phyloP scores from a whole-genome alignment of 768 basidiomycete genomes.

The Hydnomerulius pinastri region DNA sequence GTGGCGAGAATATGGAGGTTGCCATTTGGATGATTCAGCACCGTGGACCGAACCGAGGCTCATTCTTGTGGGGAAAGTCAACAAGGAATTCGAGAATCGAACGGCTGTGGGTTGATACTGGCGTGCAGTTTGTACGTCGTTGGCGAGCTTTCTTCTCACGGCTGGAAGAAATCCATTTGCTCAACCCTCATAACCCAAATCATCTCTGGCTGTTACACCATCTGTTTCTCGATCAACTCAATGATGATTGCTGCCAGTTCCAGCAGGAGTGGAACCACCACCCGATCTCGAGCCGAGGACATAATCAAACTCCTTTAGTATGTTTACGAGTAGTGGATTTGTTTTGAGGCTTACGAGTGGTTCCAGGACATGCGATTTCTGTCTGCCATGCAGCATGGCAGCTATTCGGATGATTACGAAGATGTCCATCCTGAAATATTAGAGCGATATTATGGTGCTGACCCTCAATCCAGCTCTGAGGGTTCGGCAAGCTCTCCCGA shows the following conservation, averaged over 20 bases:
- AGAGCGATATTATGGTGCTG: background rate
- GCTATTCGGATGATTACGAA: background rate
- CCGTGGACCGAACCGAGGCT: conserved; percentile 20
- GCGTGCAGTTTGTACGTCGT: conserved; percentile 36
- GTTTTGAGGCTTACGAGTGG: background rate
- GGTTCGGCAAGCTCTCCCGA: too few relatives aligned
- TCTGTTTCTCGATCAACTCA: conserved; percentile 41
- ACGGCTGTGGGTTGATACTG: conserved; percentile 45
- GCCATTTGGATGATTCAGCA: conserved; percentile 28
- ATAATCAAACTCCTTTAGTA: conserved; percentile 5
- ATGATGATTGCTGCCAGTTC: conserved; percentile 38
- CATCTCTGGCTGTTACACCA: conserved; percentile 48
- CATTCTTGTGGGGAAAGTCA: conserved; percentile 37
- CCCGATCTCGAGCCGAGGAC: conserved; percentile 22
- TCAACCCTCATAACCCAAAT: conserved; percentile 29
- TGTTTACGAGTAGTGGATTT: background rate
- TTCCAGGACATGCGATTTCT: conserved; percentile 1
- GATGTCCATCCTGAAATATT: background rate
- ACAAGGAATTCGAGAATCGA: conserved; percentile 47
- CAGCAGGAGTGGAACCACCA: conserved; percentile 42
- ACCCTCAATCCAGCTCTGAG: too few relatives aligned
- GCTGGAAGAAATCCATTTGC: conserved; percentile 36
- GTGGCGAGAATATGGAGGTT: conserved; percentile 32
- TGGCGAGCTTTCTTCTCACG: conserved; percentile 46
- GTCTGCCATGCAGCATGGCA: background rate